Percentiles rank a stretch among this genome's conserved stretches.
phyloP scores from a whole-genome alignment of 306 rosid species.

The Fragaria ananassa region DNA sequence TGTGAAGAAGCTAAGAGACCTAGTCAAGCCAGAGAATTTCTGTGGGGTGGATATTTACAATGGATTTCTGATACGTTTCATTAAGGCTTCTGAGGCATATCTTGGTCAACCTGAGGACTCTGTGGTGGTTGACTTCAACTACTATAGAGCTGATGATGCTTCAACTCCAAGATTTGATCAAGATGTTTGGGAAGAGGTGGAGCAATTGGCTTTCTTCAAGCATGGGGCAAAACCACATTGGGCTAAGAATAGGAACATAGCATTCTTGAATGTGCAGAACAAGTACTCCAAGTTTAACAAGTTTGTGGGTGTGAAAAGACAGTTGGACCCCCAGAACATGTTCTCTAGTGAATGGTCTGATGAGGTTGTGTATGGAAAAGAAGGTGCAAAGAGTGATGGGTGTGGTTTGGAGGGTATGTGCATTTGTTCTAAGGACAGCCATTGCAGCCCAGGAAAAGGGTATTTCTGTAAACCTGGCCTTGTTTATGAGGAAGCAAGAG shows the following conservation, averaged over 20 bases:
- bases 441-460: slow-evolving; percentile 61
- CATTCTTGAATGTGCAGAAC: slow-evolving; percentile 43
- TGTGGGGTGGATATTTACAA: slow-evolving; percentile 70
- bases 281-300: slow-evolving; percentile 43
- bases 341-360: slow-evolving; percentile 70
- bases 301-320: slow-evolving; percentile 40
- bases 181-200: slow-evolving; percentile 75
- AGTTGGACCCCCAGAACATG: slow-evolving; percentile 55
- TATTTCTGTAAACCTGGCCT: slow-evolving; percentile 54
- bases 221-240: slow-evolving; percentile 78
- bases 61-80: slow-evolving; percentile 58
- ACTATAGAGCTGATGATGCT: slow-evolving; percentile 48
- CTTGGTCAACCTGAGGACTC: slow-evolving; percentile 72
- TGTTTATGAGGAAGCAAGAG: slow-evolving; percentile 60
- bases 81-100: slow-evolving; percentile 55
- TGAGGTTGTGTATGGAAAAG: slow-evolving; percentile 49
- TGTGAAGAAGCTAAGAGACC: slow-evolving; percentile 53
- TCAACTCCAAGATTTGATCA: slow-evolving; percentile 59
- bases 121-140: slow-evolving; percentile 69
- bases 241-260: slow-evolving; percentile 68
- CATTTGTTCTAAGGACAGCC: slow-evolving; percentile 53
- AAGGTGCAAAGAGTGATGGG: slow-evolving; percentile 40
- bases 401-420: slow-evolving; percentile 75
- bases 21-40: slow-evolving; percentile 36
- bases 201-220: slow-evolving; percentile 68